phyloP scores from a whole-genome alignment of 257 asterid genomes.

The Fraxinus americana region DNA sequence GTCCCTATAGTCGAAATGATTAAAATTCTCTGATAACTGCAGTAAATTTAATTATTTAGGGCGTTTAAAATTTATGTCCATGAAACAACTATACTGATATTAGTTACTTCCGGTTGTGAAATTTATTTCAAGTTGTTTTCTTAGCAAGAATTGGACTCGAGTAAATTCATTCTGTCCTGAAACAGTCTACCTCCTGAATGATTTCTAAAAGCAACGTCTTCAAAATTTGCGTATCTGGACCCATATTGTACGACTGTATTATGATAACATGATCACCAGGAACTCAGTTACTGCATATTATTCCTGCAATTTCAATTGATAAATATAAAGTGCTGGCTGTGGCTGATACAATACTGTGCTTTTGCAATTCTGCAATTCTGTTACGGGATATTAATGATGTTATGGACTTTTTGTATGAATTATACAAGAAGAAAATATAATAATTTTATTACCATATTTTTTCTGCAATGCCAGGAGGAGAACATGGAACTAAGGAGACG shows the following conservation, averaged over 20 bases:
- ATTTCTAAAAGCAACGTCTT: background rate
- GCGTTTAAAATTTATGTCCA: background rate
- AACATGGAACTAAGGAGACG: slow-evolving; percentile 71
- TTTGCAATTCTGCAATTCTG: too few relatives aligned
- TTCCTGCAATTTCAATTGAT: too few relatives aligned
- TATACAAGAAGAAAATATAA: background rate
- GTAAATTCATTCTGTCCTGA: background rate
- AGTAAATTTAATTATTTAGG: too few relatives aligned
- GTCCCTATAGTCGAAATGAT: too few relatives aligned
- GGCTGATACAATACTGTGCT: too few relatives aligned
- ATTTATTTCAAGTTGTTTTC: background rate
- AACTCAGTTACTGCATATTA: too few relatives aligned
- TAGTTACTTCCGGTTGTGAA: too few relatives aligned
- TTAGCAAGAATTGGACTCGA: background rate
- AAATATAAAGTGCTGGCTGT: too few relatives aligned
- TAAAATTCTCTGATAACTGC: too few relatives aligned
- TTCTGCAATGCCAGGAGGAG: slow-evolving; percentile 63
- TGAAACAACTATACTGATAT: background rate
- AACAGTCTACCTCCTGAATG: background rate
- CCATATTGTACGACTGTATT: too few relatives aligned
- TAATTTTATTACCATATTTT: background rate
- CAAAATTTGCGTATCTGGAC: background rate
- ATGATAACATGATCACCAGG: too few relatives aligned
- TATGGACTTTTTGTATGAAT: background rate
- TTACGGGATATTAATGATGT: background rate